These are phyloP conservation scores for Meyerozyma carpophila DNA, from an alignment of 1,139 yeast species.

Conservation along the genomic window DNA sequence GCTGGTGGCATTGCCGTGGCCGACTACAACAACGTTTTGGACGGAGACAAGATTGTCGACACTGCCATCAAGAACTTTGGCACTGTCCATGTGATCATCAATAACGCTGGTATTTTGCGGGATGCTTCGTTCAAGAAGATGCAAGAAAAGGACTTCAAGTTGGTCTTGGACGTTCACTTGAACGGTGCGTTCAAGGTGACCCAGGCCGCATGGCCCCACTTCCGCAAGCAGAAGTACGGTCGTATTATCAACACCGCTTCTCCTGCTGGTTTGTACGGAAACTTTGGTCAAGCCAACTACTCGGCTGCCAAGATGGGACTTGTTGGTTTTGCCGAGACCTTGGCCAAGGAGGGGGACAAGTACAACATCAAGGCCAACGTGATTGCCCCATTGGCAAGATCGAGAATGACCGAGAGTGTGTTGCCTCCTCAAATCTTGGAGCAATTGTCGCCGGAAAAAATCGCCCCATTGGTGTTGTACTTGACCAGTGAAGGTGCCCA, in stretches of 20 bases:
- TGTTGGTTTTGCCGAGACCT: slow-evolving; percentile 88
- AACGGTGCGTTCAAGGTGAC: slow-evolving; percentile 86
- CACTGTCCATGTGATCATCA: slow-evolving; percentile 80
- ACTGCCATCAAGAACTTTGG: slow-evolving; percentile 88
- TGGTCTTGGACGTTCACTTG: slow-evolving; percentile 81
- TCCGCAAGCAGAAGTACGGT: slow-evolving; percentile 81
- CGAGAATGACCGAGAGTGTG: slow-evolving; percentile 91
- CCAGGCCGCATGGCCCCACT: slow-evolving; percentile 88
- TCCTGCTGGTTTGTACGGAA: slow-evolving; percentile 95
- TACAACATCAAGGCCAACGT: slow-evolving; percentile 81
- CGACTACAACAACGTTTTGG: slow-evolving; percentile 86
- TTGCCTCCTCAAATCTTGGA: slow-evolving; percentile 82
- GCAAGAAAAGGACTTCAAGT: slow-evolving; percentile 73
- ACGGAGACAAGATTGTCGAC: slow-evolving; percentile 80
- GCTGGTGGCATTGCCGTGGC: slow-evolving; percentile 89
- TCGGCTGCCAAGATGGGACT: slow-evolving; percentile 90
- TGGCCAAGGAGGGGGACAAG: slow-evolving; percentile 88
- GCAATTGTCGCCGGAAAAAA: slow-evolving; percentile 77
- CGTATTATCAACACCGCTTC: slow-evolving; percentile 89
- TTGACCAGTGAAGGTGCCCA: slow-evolving; percentile 62
- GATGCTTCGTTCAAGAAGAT: slow-evolving; percentile 75
- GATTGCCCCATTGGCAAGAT: slow-evolving; percentile 92
- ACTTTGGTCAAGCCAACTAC: slow-evolving; percentile 95
- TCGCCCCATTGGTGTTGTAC: slow-evolving; percentile 84
- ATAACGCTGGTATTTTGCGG: slow-evolving; percentile 92